A percentile compares a stretch with the other conserved stretches of the same genome.
Evolutionary conservation across 192 early-diverging fungal genomes (phyloP).

Genomic region (Linderina pennispora): DNA sequence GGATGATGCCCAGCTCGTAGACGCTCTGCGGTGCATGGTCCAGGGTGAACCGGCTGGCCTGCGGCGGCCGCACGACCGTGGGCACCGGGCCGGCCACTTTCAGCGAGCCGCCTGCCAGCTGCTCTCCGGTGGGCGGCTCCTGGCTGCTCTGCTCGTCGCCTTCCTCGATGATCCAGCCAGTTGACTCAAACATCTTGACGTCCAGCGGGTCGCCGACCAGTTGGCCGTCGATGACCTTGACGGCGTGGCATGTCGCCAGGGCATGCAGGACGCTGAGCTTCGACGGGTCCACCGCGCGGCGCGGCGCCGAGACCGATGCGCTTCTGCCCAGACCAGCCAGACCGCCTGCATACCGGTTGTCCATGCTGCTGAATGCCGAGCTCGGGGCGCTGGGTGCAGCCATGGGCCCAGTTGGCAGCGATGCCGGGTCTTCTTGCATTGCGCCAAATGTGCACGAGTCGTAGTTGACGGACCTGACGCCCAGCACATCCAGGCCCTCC

Average conservation of each 20-base stretch:
- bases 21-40: slow-evolving; percentile 37
- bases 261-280: slow-evolving; percentile 51
- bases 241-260: slow-evolving; percentile 74
- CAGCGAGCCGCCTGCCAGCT: neutral
- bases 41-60: slow-evolving; percentile 55
- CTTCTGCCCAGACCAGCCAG: slow-evolving; percentile 38
- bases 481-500: slow-evolving; percentile 91
- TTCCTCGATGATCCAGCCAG: slow-evolving; percentile 90
- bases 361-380: slow-evolving; percentile 46
- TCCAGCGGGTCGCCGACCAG: slow-evolving; percentile 95
- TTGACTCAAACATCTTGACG: slow-evolving; percentile 97
- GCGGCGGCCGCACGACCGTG: slow-evolving; percentile 84
- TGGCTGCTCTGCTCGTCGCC: slow-evolving; percentile 43
- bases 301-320: slow-evolving; percentile 31
- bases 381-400: slow-evolving; percentile 30
- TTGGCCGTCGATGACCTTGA: slow-evolving; percentile 87
- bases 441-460: slow-evolving; percentile 40
- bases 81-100: slow-evolving; percentile 51
- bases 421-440: slow-evolving; percentile 42
- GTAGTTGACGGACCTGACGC: slow-evolving; percentile 63
- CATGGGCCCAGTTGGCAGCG: slow-evolving; percentile 26
- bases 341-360: slow-evolving; percentile 17
- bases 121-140: neutral
- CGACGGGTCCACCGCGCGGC: slow-evolving; percentile 36
- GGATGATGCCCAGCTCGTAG: slow-evolving; percentile 73